These are phyloP conservation scores for Hymenoscyphus repandus DNA, from an alignment of 2,329 filamentous ascomycete species.

Conservation along the genomic window DNA sequence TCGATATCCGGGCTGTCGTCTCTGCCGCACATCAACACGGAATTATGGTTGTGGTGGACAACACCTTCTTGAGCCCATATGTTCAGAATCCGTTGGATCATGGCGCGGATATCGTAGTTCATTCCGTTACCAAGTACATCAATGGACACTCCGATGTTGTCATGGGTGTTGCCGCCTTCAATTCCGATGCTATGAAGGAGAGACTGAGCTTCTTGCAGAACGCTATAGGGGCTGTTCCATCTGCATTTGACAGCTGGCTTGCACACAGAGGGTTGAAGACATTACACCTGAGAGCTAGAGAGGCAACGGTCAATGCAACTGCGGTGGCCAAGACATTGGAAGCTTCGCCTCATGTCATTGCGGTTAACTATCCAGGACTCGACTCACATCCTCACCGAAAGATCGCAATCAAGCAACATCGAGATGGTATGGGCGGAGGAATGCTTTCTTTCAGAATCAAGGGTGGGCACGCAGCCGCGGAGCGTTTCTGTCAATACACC, in stretches of 20 bases:
- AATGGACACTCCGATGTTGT: slow-evolving; percentile 96
- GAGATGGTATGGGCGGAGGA: slow-evolving; percentile 87
- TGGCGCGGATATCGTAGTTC: slow-evolving; percentile 93
- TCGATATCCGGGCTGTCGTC: slow-evolving; percentile 85
- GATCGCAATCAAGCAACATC: slow-evolving; percentile 87
- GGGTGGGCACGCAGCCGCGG: slow-evolving; percentile 79
- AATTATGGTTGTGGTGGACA: slow-evolving; percentile 96
- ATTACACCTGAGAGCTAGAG: slow-evolving; percentile 82
- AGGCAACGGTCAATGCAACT: slow-evolving; percentile 77
- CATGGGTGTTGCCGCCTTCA: slow-evolving; percentile 96
- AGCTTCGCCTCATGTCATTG: slow-evolving; percentile 72
- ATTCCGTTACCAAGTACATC: slow-evolving; percentile 98
- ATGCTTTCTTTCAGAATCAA: slow-evolving; percentile 96
- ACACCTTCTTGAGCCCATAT: slow-evolving; percentile 96
- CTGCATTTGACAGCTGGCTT: slow-evolving; percentile 95
- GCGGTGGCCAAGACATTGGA: slow-evolving; percentile 73
- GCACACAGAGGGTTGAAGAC: slow-evolving; percentile 97
- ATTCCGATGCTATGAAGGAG: slow-evolving; percentile 71
- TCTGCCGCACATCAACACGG: slow-evolving; percentile 80
- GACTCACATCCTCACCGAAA: slow-evolving; percentile 79
- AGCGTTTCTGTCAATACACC: slow-evolving; percentile 86
- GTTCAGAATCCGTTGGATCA: slow-evolving; percentile 94
- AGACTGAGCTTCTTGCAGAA: slow-evolving; percentile 91
- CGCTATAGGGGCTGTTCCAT: slow-evolving; percentile 91
- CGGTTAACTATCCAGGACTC: slow-evolving; percentile 93